Evolutionary conservation across 768 basidiomycete genomes (phyloP).

Genomic region (Hortiboletus campestris): DNA sequence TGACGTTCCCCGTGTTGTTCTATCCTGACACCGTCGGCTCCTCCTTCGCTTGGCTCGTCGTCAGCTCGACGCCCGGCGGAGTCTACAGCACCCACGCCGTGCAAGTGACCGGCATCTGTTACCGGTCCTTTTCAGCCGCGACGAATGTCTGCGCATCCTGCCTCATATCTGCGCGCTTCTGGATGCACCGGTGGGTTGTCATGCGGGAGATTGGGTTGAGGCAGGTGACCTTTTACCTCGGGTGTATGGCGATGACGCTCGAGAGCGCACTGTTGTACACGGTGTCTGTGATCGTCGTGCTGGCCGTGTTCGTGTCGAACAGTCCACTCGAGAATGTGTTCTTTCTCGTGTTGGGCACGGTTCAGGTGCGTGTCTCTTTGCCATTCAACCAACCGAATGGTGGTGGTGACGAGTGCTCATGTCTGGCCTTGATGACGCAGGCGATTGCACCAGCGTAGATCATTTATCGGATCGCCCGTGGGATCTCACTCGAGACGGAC

Average conservation of each 20-base stretch:
- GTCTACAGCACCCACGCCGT: slow-evolving; percentile 16
- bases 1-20: slow-evolving; percentile 1
- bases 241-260: slow-evolving; percentile 27
- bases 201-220: slow-evolving; percentile 3
- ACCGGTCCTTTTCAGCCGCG: slow-evolving; percentile 13
- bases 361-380: slow-evolving; percentile 17
- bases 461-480: slow-evolving; percentile 20
- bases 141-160: slow-evolving; percentile 17
- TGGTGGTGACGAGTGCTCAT: no score
- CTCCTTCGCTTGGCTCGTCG: slow-evolving; percentile 18
- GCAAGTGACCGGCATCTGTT: slow-evolving; percentile 12
- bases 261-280: slow-evolving; percentile 25
- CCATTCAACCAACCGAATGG: no score
- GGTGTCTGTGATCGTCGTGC: slow-evolving; percentile 2
- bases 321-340: slow-evolving; percentile 25
- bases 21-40: slow-evolving; percentile 18
- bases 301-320: slow-evolving; percentile 17
- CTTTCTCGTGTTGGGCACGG: slow-evolving; percentile 19
- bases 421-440: not conserved
- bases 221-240: slow-evolving; percentile 20
- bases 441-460: slow-evolving; percentile 20
- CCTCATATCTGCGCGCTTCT: slow-evolving; percentile 16
- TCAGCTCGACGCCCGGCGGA: slow-evolving; percentile 11
- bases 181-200: slow-evolving; percentile 17
- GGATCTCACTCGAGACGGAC: slow-evolving; percentile 21